These are phyloP conservation scores for Dacryopinax spathularia DNA, from an alignment of 768 basidiomycete genomes.

Conservation along the genomic window DNA sequence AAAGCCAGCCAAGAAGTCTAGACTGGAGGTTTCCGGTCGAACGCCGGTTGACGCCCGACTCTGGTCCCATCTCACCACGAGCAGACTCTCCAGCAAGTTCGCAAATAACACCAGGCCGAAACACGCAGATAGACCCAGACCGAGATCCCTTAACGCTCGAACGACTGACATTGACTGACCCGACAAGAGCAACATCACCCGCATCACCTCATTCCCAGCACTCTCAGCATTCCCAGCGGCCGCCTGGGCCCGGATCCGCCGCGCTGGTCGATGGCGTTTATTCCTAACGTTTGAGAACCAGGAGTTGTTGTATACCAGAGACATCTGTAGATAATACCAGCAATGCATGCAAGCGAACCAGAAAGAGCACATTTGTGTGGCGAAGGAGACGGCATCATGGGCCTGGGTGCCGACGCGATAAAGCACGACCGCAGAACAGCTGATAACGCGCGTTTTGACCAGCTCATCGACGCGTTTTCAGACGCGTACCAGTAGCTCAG, in stretches of 20 bases:
- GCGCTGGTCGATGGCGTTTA: background rate
- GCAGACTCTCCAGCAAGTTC: background rate
- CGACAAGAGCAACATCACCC: background rate
- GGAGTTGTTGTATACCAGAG: background rate
- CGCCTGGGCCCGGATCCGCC: background rate
- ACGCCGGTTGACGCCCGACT: background rate
- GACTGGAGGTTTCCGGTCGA: background rate
- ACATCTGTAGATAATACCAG: background rate
- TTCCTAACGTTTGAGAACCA: background rate
- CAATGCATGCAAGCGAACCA: too few species aligned
- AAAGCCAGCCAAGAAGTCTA: background rate
- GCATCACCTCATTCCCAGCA: background rate
- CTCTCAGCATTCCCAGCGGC: slow-evolving; percentile 1
- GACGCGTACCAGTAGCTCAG: too few species aligned
- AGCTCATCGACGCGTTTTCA: too few species aligned
- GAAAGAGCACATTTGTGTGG: too few species aligned
- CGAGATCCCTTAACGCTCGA: background rate
- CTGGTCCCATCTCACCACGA: background rate
- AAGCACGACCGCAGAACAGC: too few species aligned
- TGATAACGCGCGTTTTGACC: too few species aligned
- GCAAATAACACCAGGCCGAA: background rate
- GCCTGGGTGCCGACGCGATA: too few species aligned
- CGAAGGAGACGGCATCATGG: too few species aligned
- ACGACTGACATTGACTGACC: background rate
- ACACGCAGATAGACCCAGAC: background rate